Conservation (phyloP, 129 eudicot genomes). For the Centaurea solstitialis region DNA sequence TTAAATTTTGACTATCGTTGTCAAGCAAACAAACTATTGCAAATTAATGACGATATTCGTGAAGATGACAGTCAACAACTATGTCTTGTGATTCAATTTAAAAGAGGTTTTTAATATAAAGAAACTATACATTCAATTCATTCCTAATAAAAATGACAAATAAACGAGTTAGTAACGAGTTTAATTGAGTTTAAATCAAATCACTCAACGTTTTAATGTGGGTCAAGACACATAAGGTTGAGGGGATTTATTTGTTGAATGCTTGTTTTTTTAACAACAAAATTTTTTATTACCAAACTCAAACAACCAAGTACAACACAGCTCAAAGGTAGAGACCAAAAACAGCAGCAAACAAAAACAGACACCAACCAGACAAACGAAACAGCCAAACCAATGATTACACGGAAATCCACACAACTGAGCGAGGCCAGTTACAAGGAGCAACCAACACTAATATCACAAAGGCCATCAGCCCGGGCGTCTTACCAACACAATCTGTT, state of each 20-base stretch:
- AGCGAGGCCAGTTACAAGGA: no score
- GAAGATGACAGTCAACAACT: constrained; percentile 5
- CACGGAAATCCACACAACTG: no score
- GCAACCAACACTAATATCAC: no score
- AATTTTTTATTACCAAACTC: no score
- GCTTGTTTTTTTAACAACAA: no score
- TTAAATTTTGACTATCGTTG: not conserved
- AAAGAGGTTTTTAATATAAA: not conserved
- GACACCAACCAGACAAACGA: no score
- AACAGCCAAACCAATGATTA: no score
- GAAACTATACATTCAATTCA: not conserved
- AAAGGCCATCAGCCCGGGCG: no score
- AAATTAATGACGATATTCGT: not conserved
- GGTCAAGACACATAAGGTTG: not conserved
- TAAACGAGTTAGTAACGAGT: not conserved
- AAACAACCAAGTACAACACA: no score
- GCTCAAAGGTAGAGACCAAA: no score
- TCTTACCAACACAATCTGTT: no score
- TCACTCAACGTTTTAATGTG: not conserved
- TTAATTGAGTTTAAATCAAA: not conserved
- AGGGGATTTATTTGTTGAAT: not conserved
- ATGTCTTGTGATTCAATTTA: not conserved
- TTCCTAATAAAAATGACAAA: not conserved
- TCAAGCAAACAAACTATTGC: not conserved
- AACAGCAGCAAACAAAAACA: no score